Evolutionary conservation across 805 yeast genomes (phyloP), one percentile per base, ranked within the genome.

Genomic region (Sugiyamaella lignohabitans): DNA sequence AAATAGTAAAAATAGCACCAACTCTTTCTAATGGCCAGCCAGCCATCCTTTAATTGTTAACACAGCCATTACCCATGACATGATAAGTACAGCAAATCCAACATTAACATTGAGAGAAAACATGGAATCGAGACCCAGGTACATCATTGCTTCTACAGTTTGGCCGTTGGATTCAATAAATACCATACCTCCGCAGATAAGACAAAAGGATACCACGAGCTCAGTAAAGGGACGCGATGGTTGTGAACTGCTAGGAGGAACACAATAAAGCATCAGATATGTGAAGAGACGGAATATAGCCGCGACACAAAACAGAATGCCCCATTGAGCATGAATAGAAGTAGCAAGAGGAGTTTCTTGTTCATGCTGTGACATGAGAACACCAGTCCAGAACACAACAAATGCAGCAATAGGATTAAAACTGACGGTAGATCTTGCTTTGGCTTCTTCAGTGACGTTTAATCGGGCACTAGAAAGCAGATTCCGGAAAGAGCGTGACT

Each of bases 361-460:
- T 35, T 79, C 80, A 66, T 93, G 98, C 64, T 84, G 87, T 1
- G 97, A 88, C 98, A 93, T 93, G 52, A 93, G 72, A 11, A 83
- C 74, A 23, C 98, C 98, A 1, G 98, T 93, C 95, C 96, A 93
- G 68, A 86, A 93, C 29, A 93, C 85, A 2, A 94, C 87, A 54
- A 93, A 77, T 1, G 86, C 80, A 2, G 98, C 97, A 76, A 93
- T 87, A 29, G 97, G 97, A 62, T 93, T 93, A 53, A 95, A 89
- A 1, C 95, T 82, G 63, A 84, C 70, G 53, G 77, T 55, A 34
- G 50, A 43, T 23, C 52, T 51, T 10, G 38, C 49, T 16, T 54
- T 53, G 8, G 43, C 30, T 5, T 48, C 42, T 5, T 47, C 48
- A 27, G 49, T 52, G 17, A 21, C 42, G 6, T 40, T 36, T 40